Conservation (phyloP, 768 basidiomycete genomes). For the Lentinula guzmanii region DNA sequence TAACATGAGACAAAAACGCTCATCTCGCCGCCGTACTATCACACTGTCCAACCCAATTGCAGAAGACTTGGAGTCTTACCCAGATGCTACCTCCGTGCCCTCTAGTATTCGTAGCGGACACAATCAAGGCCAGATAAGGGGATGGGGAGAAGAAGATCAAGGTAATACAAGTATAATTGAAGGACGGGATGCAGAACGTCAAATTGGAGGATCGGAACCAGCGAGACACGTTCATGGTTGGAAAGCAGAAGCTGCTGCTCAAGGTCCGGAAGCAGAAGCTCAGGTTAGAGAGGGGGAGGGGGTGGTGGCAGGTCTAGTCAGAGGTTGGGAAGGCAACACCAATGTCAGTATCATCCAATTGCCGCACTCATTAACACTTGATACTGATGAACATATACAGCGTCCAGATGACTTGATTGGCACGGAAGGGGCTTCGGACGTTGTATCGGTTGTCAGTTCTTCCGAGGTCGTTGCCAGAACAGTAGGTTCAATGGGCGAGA, state of each 20-base stretch:
- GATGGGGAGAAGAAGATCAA: not conserved
- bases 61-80: not conserved
- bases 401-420: no score
- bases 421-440: not conserved
- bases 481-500: no score
- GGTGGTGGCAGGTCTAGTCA: not conserved
- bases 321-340: no score
- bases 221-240: not conserved
- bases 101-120: not conserved
- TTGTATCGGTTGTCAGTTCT: no score
- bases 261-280: not conserved
- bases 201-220: not conserved
- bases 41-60: not conserved
- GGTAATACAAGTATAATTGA: not conserved
- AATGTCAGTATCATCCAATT: no score
- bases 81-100: not conserved
- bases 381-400: no score
- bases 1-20: not conserved
- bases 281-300: not conserved
- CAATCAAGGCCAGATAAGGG: not conserved
- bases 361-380: no score
- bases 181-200: not conserved
- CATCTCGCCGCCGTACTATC: not conserved
- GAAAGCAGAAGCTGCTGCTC: not conserved
- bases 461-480: no score